Base-by-base conservation (phyloP, 2,329 filamentous ascomycete genomes). In the Pestalotiopsis sp. region DNA sequence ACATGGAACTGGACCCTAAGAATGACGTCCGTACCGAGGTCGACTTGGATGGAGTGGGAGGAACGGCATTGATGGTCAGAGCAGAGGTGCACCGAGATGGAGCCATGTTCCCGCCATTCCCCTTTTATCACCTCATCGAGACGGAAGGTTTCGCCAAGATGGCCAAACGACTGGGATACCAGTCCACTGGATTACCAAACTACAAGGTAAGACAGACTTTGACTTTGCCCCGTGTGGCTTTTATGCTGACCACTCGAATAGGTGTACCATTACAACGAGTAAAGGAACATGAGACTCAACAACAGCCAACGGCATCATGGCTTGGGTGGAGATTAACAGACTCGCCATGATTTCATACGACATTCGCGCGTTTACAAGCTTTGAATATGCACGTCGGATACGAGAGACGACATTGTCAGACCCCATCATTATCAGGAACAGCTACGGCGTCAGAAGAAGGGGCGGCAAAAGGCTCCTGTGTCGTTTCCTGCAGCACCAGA, bases 91-190 rank as follows among this genome's bases (percentile, higher is more conserved):
- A 99, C 79, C 90, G 96, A 31, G 96, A 99, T 77, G 96, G 96
- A 23, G 95, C 96, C 78, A 99, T 98, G 95, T 99, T 99, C 83
- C 96, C 96, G 20, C 89, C 96, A 0, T 99, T 99, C 78, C 83
- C 95, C 3, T 99, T 99, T 78, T 98, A 98, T 79, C 92, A 99
- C 81, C 86, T 99, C 70, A 97, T 99, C 70, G 96, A 99, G 85
- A 98, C 96, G 0, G 96, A 99, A 78, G 96, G 96, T 0, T 99
- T 99, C 77, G 95, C 96, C 20, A 97, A 95, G 83, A 99, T 99
- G 96, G 95, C 95, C 13, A 92, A 89, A 79, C 86, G 96, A 72
- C 81, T 99, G 77, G 94, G 94, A 63, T 98, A 94, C 91, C 87
- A 91, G 71, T 89, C 93, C 69, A 94, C 87, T 74, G 96, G 96